Evolutionary conservation across 352 stramenopile genomes (phyloP), one percentile per base, ranked within the genome.

Genomic region (Pythium biforme): DNA sequence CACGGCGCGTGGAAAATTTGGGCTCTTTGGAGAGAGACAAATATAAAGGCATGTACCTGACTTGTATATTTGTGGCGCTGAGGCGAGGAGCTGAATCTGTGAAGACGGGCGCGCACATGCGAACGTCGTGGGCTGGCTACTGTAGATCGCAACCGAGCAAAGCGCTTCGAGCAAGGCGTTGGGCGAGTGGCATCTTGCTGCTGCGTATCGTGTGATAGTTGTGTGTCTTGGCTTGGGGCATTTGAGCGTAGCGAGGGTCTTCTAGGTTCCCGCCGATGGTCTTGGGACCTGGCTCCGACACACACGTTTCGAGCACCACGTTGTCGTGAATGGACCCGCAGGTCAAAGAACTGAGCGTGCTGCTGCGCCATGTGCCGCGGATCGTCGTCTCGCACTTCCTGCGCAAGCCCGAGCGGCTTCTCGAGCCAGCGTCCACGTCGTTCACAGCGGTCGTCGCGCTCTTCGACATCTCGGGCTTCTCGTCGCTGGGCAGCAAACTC

Each of bases 391-490:
- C 83, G 45, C 74, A 73, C 27, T 92, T 86, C 49, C 22, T 83
- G 4, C 70, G 67, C 25, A 77, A 75, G 1, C 77, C 69, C 3
- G 70, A 86, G 43, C 75, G 70, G 3, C 74, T 82, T 11, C 73
- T 68, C 22, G 81, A 74, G 11, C 81, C 83, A 5, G 76, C 81
- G 65, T 75, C 69, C 29, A 62, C 47, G 19, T 66, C 70, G 5
- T 90, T 90, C 53, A 69, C 77, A 0, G 83, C 79, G 0, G 80
- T 89, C 5, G 81, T 95, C 12, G 87, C 77, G 11, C 68, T 96
- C 14, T 95, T 96, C 49, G 86, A 95, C 58, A 92, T 95, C 33
- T 92, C 81, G 14, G 88, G 87, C 4, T 96, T 95, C 64, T 94
- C 86, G 0, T 91, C 79, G 7, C 81, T 95, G 14, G 87, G 83